Conservation (phyloP, 228 moss, liverwort and hornwort genomes). For the Sphagnum magellanicum region DNA sequence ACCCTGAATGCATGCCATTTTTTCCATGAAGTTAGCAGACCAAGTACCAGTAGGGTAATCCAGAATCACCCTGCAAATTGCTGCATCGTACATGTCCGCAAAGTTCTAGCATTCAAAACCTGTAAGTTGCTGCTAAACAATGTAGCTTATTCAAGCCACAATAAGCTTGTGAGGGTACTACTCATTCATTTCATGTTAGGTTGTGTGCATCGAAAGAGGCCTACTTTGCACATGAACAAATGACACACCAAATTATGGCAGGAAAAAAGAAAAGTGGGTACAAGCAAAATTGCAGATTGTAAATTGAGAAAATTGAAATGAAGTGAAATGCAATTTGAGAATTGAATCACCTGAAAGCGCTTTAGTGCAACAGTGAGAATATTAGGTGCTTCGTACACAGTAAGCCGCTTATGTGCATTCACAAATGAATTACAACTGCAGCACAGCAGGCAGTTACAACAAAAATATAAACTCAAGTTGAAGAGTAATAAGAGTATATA, state of each 20-base stretch:
- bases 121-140: background rate
- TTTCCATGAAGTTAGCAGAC: background rate
- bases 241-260: no score
- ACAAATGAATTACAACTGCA: constrained; percentile 77
- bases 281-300: no score
- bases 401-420: constrained; percentile 75
- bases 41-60: background rate
- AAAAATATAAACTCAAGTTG: no score
- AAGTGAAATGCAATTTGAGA: background rate
- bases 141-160: no score
- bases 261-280: no score
- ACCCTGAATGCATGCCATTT: constrained; percentile 29
- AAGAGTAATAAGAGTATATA: background rate
- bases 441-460: no score
- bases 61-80: background rate
- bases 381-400: constrained; percentile 78
- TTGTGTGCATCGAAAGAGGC: no score
- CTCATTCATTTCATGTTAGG: no score
- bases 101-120: background rate
- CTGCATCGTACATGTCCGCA: no score
- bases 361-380: constrained; percentile 79
- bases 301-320: background rate
- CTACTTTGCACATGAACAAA: no score
- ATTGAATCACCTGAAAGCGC: constrained; percentile 63
- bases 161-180: background rate